A percentile compares a stretch with the other conserved stretches of the same genome.
Conservation (phyloP, 73 alveolate genomes). For the Paramecium pentaurelia region DNA sequence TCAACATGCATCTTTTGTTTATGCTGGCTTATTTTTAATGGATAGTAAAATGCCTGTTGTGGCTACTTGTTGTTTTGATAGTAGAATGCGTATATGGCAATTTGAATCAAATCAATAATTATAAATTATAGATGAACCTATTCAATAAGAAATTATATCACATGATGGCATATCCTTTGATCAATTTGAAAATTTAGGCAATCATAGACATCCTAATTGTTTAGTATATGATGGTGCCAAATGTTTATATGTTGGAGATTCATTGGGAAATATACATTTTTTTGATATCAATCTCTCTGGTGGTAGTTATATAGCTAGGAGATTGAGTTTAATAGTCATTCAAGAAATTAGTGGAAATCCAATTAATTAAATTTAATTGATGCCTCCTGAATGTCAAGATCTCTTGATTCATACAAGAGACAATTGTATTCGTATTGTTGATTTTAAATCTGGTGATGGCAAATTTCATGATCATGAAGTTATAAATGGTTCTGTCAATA, state of each 20-base stretch:
- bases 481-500: conserved; percentile 32
- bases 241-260: conserved; percentile 93
- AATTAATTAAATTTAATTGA: conserved; percentile 76
- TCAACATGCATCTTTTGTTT: conserved; percentile 95
- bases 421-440: conserved; percentile 90
- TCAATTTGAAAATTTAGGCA: conserved; percentile 51
- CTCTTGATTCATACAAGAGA: conserved; percentile 91
- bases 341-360: conserved; percentile 89
- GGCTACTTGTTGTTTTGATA: conserved; percentile 95
- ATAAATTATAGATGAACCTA: conserved; percentile 51
- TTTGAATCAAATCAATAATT: conserved; percentile 50
- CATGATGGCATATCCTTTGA: conserved; percentile 58
- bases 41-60: conserved; percentile 67
- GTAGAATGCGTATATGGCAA: conserved; percentile 85
- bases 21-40: conserved; percentile 77
- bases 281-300: conserved; percentile 80
- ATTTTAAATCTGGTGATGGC: conserved; percentile 73
- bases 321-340: conserved; percentile 71
- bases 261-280: conserved; percentile 83
- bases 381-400: conserved; percentile 82
- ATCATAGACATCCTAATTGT: conserved; percentile 92
- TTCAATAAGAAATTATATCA: conserved; percentile 66
- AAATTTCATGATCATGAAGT: not conserved
- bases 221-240: conserved; percentile 82
- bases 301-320: conserved; percentile 74